phyloP scores from a whole-genome alignment of 2,329 filamentous ascomycete genomes.

The Hymenoscyphus linearis region DNA sequence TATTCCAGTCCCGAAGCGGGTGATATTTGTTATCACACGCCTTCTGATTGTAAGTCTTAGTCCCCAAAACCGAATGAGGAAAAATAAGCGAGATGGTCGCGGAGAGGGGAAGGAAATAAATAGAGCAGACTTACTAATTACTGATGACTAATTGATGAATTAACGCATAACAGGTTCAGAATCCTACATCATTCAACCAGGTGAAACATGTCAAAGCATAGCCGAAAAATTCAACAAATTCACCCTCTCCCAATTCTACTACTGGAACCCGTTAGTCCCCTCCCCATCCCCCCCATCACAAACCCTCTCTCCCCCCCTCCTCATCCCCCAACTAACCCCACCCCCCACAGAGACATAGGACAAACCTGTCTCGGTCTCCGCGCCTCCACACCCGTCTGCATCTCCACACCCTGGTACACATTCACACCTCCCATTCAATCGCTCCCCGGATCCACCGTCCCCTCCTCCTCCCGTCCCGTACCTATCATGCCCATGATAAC shows the following conservation, averaged over 20 bases:
- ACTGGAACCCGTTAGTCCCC: constrained; percentile 9
- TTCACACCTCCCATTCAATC: constrained; percentile 7
- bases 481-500: constrained; percentile 8
- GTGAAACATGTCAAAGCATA: constrained; percentile 7
- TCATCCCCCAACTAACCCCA: background rate
- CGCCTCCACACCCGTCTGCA: constrained; percentile 9
- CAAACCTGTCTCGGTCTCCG: constrained; percentile 29
- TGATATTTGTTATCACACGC: constrained; percentile 8
- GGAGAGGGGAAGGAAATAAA: no score
- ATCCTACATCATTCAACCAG: constrained; percentile 7
- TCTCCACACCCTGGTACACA: constrained; percentile 9
- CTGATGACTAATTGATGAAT: background rate
- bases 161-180: background rate
- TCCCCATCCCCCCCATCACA: no score
- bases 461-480: background rate
- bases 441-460: background rate
- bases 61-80: background rate
- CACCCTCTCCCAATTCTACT: constrained; percentile 7
- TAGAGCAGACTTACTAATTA: no score
- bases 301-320: no score
- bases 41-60: constrained; percentile 2
- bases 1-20: constrained; percentile 6
- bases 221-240: constrained; percentile 5
- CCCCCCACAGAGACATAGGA: constrained; percentile 54
- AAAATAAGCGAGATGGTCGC: no score